Conservation (phyloP, 2,329 filamentous ascomycete species). For the Diaporthe eres region DNA sequence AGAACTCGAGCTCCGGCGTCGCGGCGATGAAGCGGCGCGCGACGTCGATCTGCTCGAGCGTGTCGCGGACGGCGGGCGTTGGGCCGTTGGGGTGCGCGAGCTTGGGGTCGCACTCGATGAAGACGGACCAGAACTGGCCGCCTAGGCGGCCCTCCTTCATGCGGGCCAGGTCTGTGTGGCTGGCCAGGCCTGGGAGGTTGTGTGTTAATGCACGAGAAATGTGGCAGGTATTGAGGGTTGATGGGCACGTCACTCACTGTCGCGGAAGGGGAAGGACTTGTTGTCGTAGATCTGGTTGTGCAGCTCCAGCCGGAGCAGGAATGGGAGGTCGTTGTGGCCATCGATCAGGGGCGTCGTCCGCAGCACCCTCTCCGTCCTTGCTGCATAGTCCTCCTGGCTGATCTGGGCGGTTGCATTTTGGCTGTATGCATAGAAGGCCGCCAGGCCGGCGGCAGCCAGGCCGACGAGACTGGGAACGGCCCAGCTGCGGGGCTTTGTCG, state of each 20-base stretch:
- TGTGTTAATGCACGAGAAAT: background rate
- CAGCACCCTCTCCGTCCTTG: constrained; percentile 40
- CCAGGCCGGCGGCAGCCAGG: background rate
- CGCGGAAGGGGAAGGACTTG: constrained; percentile 31
- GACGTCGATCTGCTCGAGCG: constrained; percentile 30
- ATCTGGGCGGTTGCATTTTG: background rate
- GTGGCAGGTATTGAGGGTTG: background rate
- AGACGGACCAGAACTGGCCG: constrained; percentile 49
- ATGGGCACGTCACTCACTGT: background rate
- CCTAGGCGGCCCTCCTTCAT: constrained; percentile 50
- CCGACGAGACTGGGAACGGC: background rate
- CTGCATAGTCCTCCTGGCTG: constrained; percentile 35
- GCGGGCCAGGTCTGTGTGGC: constrained; percentile 48
- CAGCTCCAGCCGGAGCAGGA: constrained; percentile 49
- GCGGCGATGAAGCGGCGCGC: constrained; percentile 8
- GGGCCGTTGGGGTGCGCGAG: constrained; percentile 18
- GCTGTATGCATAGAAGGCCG: background rate
- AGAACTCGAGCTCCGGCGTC: constrained; percentile 21
- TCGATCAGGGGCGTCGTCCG: constrained; percentile 47
- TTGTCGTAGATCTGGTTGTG: constrained; percentile 48
- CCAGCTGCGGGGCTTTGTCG: background rate
- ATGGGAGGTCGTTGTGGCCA: constrained; percentile 52
- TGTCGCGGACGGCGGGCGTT: constrained; percentile 26
- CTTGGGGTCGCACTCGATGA: constrained; percentile 14
- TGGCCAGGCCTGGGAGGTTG: constrained; percentile 17